Conservation (phyloP, 2,329 filamentous ascomycete genomes). For the Fusarium proliferatum region DNA sequence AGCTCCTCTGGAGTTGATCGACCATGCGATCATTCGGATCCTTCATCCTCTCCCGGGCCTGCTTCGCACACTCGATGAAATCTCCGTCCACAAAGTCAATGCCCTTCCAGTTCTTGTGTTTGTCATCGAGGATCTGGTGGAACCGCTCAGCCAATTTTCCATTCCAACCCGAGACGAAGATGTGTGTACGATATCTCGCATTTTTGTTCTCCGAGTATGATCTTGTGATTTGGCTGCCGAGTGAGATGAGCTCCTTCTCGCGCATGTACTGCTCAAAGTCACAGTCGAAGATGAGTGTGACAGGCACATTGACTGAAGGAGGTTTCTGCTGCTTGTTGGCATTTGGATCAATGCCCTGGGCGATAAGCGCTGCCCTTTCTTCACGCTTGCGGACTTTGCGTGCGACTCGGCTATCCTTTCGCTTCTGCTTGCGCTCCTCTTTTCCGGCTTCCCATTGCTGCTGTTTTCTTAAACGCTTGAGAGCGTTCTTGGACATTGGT, state of each 20-base stretch:
- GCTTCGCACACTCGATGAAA: conserved; percentile 75
- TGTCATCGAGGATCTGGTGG: conserved; percentile 76
- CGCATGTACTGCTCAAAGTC: conserved; percentile 92
- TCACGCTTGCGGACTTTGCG: conserved; percentile 61
- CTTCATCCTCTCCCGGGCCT: conserved; percentile 76
- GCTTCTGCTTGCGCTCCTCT: conserved; percentile 64
- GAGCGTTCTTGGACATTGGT: conserved; percentile 82
- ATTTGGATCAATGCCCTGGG: conserved; percentile 57
- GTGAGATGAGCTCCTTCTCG: conserved; percentile 84
- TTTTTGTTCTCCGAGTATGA: conserved; percentile 89
- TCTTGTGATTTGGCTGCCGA: conserved; percentile 85
- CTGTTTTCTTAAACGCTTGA: conserved; percentile 80
- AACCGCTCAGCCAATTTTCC: conserved; percentile 82
- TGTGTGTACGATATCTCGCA: conserved; percentile 73
- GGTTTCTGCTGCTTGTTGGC: conserved; percentile 50
- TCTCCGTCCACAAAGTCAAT: conserved; percentile 79
- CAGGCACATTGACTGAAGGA: conserved; percentile 69
- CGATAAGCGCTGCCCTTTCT: conserved; percentile 62
- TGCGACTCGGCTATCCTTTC: conserved; percentile 66
- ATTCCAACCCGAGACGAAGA: conserved; percentile 82
- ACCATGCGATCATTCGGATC: conserved; percentile 65
- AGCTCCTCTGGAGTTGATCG: conserved; percentile 63
- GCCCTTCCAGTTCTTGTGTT: conserved; percentile 83
- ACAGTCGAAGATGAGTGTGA: conserved; percentile 89
- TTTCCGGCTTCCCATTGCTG: conserved; percentile 81